Evolutionary conservation across 805 yeast species (phyloP), one percentile per base, ranked within the genome.

Genomic region (Candida lessepsii): DNA sequence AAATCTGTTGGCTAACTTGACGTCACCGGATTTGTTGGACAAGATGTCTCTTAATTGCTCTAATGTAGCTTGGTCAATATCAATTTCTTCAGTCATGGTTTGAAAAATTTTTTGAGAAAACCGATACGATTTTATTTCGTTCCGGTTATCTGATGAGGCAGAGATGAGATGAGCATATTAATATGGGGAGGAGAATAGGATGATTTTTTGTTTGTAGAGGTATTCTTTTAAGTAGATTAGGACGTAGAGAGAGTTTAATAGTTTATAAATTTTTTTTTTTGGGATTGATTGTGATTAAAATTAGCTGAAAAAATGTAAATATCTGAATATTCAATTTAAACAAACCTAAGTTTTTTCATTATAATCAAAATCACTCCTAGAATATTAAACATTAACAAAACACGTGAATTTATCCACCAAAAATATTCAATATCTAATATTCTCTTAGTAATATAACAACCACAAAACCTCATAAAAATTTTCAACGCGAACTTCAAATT

Each of bases 1-100:
- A 67, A 93, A 93, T 55, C 99, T 76, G 61, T 76, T 80, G 4
- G 96, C 93, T 24, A 93, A 75, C 42, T 83, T 82, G 15, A 78
- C 79, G 11, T 80, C 69, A 3, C 96, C 96, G 3, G 71, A 52
- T 48, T 71, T 75, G 71, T 83, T 83, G 40, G 77, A 59, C 41
- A 86, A 67, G 41, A 84, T 73, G 52, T 85, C 93, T 64, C 93
- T 77, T 45, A 86, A 70, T 53, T 80, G 78, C 51, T 83, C 91
- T 48, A 86, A 60, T 31, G 60, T 45, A 29, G 73, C 73, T 26
- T 51, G 51, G 50, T 69, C 75, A 32, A 68, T 59, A 49, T 70
- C 60, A 32, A 70, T 58, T 33, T 55, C 60, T 30, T 34, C 39
- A 11, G 42, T 33, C 42, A 39, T 39, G 6, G n/a, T 29, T 17